phyloP scores from a whole-genome alignment of 73 alveolate genomes.

The Diophrys sp. region DNA sequence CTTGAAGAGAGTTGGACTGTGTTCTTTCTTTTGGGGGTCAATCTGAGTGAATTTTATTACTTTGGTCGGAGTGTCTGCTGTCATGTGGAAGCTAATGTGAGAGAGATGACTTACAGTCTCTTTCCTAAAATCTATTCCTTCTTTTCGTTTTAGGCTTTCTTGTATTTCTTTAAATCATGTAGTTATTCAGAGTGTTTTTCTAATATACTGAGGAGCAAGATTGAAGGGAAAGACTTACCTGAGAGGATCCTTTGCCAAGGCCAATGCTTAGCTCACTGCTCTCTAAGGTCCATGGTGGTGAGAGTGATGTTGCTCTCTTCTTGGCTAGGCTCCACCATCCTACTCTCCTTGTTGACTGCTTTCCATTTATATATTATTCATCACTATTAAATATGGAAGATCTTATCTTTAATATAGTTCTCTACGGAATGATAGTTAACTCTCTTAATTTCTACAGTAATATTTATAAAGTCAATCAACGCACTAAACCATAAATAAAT shows the following conservation, averaged over 20 bases:
- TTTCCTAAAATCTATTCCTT: background rate
- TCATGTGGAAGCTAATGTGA: background rate
- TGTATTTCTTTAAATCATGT: background rate
- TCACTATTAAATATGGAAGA: too few relatives aligned
- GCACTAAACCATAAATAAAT: too few relatives aligned
- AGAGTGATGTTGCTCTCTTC: too few relatives aligned
- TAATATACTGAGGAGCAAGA: background rate
- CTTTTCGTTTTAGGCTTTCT: background rate
- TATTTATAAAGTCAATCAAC: too few relatives aligned
- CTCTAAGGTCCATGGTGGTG: too few relatives aligned
- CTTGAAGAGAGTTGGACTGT: background rate
- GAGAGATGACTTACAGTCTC: background rate
- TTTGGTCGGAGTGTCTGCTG: background rate
- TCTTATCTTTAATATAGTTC: too few relatives aligned
- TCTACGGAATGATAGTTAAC: too few relatives aligned
- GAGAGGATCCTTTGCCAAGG: background rate
- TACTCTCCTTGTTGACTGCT: too few relatives aligned
- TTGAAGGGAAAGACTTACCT: background rate
- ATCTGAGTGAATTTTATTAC: background rate
- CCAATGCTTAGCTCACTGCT: constrained; percentile 5
- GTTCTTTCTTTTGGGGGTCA: background rate
- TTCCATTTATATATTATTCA: too few relatives aligned
- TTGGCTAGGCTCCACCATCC: too few relatives aligned
- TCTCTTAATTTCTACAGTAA: too few relatives aligned
- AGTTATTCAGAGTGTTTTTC: background rate